A percentile compares a stretch with the other conserved stretches of the same genome.
These are phyloP conservation scores for Byssothecium circinans DNA, from an alignment of 2,329 filamentous ascomycete species.

Conservation along the genomic window DNA sequence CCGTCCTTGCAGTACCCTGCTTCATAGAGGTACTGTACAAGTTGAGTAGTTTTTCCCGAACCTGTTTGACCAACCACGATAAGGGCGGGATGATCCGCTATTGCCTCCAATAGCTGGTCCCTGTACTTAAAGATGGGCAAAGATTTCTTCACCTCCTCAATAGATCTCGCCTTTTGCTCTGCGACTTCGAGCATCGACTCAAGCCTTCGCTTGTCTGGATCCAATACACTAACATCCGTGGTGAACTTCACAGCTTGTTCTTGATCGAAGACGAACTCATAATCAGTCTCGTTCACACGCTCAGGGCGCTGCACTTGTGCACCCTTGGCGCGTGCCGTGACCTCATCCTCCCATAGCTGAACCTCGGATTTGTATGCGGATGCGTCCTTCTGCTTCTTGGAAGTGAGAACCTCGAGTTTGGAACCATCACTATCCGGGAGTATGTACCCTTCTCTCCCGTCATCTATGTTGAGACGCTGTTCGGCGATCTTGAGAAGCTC, in stretches of 20 bases:
- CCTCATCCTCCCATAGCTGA: conserved; percentile 93
- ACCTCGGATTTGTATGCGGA: conserved; percentile 83
- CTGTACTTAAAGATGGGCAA: conserved; percentile 88
- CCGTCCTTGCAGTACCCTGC: too few species aligned
- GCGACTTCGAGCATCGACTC: conserved; percentile 83
- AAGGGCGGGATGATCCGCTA: conserved; percentile 82
- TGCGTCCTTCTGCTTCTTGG: conserved; percentile 77
- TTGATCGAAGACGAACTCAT: conserved; percentile 92
- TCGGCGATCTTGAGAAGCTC: conserved; percentile 78
- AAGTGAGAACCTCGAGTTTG: conserved; percentile 86
- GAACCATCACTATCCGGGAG: conserved; percentile 90
- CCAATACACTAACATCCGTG: conserved; percentile 71
- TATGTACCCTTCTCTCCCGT: conserved; percentile 87
- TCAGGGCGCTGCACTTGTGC: conserved; percentile 60
- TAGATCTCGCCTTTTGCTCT: conserved; percentile 82
- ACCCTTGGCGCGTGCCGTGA: conserved; percentile 76
- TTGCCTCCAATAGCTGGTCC: conserved; percentile 80
- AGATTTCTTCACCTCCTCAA: conserved; percentile 88
- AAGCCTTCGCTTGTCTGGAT: conserved; percentile 77
- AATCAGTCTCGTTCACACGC: conserved; percentile 76
- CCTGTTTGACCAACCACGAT: conserved; percentile 96
- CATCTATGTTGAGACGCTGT: conserved; percentile 83
- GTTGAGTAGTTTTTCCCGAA: conserved; percentile 91
- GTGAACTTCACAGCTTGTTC: conserved; percentile 85
- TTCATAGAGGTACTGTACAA: conserved; percentile 95